Evolutionary conservation across 108 stramenopile species (phyloP).

Genomic region (Licmophora abbreviata): DNA sequence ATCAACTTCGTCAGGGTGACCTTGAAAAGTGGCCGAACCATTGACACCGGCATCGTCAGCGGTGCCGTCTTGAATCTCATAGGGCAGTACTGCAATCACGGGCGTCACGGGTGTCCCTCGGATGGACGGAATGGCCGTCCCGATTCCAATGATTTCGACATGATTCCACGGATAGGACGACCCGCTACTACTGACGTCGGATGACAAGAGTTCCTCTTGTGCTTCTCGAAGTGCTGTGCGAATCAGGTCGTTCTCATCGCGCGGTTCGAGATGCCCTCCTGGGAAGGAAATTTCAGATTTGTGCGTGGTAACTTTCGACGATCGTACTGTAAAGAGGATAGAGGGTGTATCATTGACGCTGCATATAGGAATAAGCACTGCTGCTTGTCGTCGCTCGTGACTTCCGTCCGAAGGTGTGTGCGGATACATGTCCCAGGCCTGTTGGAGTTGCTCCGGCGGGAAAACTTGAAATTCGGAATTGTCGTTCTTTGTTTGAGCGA

Average conservation of each 20-base stretch:
- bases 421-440: too few species aligned
- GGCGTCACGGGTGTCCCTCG: constrained; percentile 67
- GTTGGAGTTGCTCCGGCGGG: too few species aligned
- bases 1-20: constrained; percentile 52
- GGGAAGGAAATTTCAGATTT: constrained; percentile 77
- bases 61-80: constrained; percentile 30
- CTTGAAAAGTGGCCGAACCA: too few species aligned
- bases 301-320: constrained; percentile 54
- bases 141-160: constrained; percentile 41
- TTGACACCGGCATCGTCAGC: constrained; percentile 11
- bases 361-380: constrained; percentile 76
- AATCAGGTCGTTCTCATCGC: constrained; percentile 25
- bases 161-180: constrained; percentile 13
- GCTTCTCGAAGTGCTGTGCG: constrained; percentile 69
- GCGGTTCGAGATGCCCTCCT: constrained; percentile 65
- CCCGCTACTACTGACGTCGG: too few species aligned
- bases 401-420: too few species aligned
- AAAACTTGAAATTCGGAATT: too few species aligned
- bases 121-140: constrained; percentile 49
- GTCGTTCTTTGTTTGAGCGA: too few species aligned
- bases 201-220: constrained; percentile 49
- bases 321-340: constrained; percentile 79
- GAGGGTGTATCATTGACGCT: constrained; percentile 68
- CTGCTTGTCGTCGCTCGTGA: too few species aligned
- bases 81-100: constrained; percentile 42